These are phyloP conservation scores for Scutellaria galericulata DNA, from an alignment of 257 asterid species.

Conservation along the genomic window DNA sequence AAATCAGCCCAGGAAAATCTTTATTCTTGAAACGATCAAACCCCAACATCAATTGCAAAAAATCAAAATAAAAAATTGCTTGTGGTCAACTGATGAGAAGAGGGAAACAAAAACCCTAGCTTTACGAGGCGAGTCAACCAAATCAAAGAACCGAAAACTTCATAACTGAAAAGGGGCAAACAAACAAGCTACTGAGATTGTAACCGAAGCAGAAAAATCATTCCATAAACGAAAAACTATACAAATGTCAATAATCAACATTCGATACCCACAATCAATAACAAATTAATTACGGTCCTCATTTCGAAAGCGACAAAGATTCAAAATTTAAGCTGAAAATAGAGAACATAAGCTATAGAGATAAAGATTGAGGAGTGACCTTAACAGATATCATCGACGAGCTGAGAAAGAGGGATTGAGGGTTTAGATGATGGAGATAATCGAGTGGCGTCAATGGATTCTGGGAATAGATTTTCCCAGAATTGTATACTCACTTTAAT, in stretches of 20 bases:
- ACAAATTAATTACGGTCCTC: conserved; percentile 24
- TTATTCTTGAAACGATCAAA: conserved; percentile 10
- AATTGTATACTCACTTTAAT: not conserved
- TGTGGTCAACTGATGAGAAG: conserved; percentile 37
- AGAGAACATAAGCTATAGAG: conserved; percentile 24
- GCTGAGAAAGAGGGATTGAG: conserved; percentile 31
- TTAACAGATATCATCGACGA: conserved; percentile 22
- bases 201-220: conserved; percentile 22
- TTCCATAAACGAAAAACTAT: conserved; percentile 15
- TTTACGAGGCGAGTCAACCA: conserved; percentile 43
- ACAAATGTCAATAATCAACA: conserved; percentile 24
- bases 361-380: conserved; percentile 39
- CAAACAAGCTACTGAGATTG: conserved; percentile 34
- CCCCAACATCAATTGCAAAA: conserved; percentile 31
- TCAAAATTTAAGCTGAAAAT: conserved; percentile 32
- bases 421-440: conserved; percentile 24
- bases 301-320: conserved; percentile 30
- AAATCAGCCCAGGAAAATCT: conserved; percentile 12
- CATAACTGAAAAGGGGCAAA: conserved; percentile 36
- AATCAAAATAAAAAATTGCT: conserved; percentile 29
- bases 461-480: conserved; percentile 24
- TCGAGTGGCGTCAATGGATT: not conserved
- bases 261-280: conserved; percentile 21
- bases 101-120: conserved; percentile 39
- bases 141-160: conserved; percentile 35